A percentile compares a stretch with the other conserved stretches of the same genome.
These are phyloP conservation scores for Curvularia verruculosa DNA, from an alignment of 2,329 filamentous ascomycete genomes.

Conservation along the genomic window DNA sequence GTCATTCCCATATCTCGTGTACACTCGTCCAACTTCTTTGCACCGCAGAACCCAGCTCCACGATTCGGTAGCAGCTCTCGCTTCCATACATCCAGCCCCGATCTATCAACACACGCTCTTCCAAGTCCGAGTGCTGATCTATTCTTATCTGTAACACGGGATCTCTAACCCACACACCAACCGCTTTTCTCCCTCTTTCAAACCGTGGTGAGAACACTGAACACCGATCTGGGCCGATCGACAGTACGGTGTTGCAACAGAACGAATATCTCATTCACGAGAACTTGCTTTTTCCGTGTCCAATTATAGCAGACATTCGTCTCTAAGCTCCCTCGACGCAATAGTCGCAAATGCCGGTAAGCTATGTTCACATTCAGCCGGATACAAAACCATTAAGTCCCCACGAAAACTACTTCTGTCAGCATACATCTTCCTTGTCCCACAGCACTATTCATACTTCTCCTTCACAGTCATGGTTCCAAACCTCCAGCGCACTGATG, in stretches of 20 bases:
- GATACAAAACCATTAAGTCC: conserved; percentile 14
- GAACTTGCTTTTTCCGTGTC: conserved; percentile 13
- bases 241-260: conserved; percentile 7
- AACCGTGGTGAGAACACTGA: conserved; percentile 24
- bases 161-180: conserved; percentile 20
- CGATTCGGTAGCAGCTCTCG: not conserved
- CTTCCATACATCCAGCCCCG: not conserved
- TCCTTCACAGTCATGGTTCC: conserved; percentile 18
- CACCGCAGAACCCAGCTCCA: not conserved
- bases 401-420: not conserved
- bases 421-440: not conserved
- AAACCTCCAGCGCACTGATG: conserved; percentile 9
- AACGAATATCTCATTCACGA: conserved; percentile 12
- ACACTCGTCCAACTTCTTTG: conserved; percentile 2
- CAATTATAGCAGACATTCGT: conserved; percentile 20
- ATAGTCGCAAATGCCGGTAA: conserved; percentile 39
- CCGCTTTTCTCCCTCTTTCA: conserved; percentile 17
- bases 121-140: conserved; percentile 7
- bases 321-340: conserved; percentile 9
- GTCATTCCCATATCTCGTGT: conserved; percentile 23
- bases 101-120: conserved; percentile 2
- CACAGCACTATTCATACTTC: not conserved
- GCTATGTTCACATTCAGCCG: conserved; percentile 11
- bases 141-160: conserved; percentile 31
- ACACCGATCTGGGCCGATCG: conserved; percentile 7